Evolutionary conservation across 305 asterid genomes (phyloP), one percentile per base, ranked within the genome.

Genomic region (Salvia sclarea): DNA sequence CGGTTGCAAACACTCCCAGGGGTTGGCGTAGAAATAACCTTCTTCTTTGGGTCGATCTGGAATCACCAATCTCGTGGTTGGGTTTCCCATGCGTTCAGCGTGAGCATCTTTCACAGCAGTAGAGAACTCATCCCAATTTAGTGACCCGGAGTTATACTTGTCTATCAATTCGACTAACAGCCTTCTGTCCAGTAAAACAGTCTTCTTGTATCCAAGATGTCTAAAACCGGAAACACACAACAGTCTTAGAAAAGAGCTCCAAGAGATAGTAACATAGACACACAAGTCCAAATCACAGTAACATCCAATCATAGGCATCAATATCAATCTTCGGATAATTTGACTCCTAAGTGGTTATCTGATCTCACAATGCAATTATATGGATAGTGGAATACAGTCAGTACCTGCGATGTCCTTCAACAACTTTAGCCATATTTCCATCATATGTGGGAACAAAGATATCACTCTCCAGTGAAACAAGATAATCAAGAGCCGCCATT

Each of bases 341-440:
- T 7, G 4, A 5, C 1, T 53, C 59, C 2, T 25, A 25, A 25
- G 3, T 25, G 30, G 30, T 25, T 25, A 25, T 25, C 30, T 25
- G 30, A 25, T 25, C 17, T 17, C 12, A 18, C 6, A 17, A 17
- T 43, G 31, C 35, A 14, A 25, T 49, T 49, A 9, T 9, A 20
- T 18, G 14, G 10, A 20, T 49, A 10, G 30, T 49, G 3, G 21
- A 47, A 18, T 47, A 47, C 17, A 47, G 54, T 30, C 18, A 14
- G 6, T 56, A 11, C 96, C 96, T 87, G 77, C 96, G 96, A 80
- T 89, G 96, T 17, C 96, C 96, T 81, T 85, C 96, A 47, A 89
- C 96, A 44, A 89, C 95, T 81, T 84, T 89, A 74, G 96, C 96
- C 96, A 89, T 89, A 74, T 89, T 89, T 41, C 96, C 96, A 55